These are phyloP conservation scores for Clonostachys byssicola DNA, from an alignment of 2,329 filamentous ascomycete species.

Conservation along the genomic window DNA sequence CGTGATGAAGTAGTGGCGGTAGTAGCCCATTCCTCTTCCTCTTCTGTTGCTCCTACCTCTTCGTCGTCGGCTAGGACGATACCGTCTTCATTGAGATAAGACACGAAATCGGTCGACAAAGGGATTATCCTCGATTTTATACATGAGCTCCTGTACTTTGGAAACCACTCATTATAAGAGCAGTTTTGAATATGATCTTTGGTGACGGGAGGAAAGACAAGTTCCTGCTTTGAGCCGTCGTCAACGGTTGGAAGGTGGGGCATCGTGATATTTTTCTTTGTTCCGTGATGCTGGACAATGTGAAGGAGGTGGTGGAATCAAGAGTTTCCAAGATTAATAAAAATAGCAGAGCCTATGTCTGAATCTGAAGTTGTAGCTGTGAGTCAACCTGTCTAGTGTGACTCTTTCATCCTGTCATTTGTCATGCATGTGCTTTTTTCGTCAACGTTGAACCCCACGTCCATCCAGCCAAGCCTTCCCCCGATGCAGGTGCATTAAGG, in stretches of 20 bases:
- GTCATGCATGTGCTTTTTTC: no score
- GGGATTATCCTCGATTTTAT: constrained; percentile 85
- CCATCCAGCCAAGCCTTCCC: no score
- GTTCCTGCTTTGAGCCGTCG: constrained; percentile 10
- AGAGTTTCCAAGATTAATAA: no score
- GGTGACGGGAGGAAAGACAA: constrained; percentile 79
- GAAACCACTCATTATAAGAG: constrained; percentile 90
- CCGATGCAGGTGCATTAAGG: no score
- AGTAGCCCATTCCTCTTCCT: constrained; percentile 46
- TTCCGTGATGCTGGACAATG: no score
- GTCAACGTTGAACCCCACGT: no score
- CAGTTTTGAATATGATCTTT: constrained; percentile 89
- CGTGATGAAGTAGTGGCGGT: constrained; percentile 13
- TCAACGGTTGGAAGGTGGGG: constrained; percentile 21
- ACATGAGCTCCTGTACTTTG: constrained; percentile 74
- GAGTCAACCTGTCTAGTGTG: no score
- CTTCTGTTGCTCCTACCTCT: constrained; percentile 42
- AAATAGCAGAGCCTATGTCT: no score
- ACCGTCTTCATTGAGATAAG: constrained; percentile 87
- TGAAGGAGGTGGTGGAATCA: no score
- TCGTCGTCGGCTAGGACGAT: constrained; percentile 80
- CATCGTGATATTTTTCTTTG: constrained; percentile 13
- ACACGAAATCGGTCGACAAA: constrained; percentile 69
- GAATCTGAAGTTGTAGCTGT: no score
- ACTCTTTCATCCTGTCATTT: no score